phyloP scores from a whole-genome alignment of 345 rosid genomes.

The Melastoma malabathricum region DNA sequence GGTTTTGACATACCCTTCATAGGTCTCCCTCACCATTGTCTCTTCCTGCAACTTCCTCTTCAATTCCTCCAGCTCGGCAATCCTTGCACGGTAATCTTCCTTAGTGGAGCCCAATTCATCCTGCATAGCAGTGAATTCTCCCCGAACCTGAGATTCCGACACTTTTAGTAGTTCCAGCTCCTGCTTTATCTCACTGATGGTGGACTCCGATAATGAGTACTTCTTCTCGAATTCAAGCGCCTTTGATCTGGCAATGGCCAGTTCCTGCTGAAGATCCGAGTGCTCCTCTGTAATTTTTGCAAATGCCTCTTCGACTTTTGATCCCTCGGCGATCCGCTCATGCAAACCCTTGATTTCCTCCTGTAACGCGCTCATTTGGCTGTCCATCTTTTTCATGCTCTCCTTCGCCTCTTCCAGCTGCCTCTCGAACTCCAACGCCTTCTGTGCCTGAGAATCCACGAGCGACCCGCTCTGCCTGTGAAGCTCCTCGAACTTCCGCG shows the following conservation, averaged over 20 bases:
- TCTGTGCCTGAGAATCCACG: slow-evolving; percentile 66
- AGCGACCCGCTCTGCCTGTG: slow-evolving; percentile 62
- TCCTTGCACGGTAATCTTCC: slow-evolving; percentile 44
- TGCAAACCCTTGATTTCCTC: slow-evolving; percentile 61
- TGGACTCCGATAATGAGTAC: slow-evolving; percentile 48
- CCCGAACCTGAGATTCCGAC: slow-evolving; percentile 55
- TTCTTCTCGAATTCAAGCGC: slow-evolving; percentile 41
- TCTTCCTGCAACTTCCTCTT: slow-evolving; percentile 44
- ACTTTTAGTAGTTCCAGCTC: slow-evolving; percentile 55
- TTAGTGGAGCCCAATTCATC: slow-evolving; percentile 28
- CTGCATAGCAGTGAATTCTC: slow-evolving; percentile 40
- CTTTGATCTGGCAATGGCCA: slow-evolving; percentile 46
- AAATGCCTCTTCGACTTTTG: slow-evolving; percentile 61
- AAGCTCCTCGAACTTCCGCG: slow-evolving; percentile 67
- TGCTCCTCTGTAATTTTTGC: slow-evolving; percentile 42
- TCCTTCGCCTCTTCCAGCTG: slow-evolving; percentile 51
- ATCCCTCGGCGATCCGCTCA: slow-evolving; percentile 49
- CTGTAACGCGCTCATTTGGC: slow-evolving; percentile 36
- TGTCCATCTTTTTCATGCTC: slow-evolving; percentile 52
- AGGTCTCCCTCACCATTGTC: slow-evolving; percentile 24
- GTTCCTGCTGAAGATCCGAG: slow-evolving; percentile 52
- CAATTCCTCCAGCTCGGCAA: slow-evolving; percentile 35
- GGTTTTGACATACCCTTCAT: slow-evolving; percentile 25
- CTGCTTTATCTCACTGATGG: slow-evolving; percentile 34
- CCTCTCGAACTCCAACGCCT: slow-evolving; percentile 65